A percentile compares a stretch with the other conserved stretches of the same genome.
phyloP scores from a whole-genome alignment of 495 filamentous ascomycete genomes.

The Penicillium bovifimosum region DNA sequence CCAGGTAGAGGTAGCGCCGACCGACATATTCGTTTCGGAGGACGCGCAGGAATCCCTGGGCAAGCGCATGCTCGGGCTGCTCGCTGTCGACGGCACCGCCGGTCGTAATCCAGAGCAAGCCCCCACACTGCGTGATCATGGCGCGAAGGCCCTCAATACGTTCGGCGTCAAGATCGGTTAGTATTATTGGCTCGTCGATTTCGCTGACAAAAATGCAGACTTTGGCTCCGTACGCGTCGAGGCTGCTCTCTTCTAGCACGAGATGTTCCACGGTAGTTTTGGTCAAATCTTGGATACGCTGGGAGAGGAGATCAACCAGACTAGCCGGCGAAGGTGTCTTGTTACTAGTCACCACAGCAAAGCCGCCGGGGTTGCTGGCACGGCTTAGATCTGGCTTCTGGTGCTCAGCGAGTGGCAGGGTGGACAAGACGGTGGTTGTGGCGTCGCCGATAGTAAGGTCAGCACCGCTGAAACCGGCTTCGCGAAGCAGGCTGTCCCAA shows the following conservation, averaged over 20 bases:
- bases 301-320: no score
- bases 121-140: conserved; percentile 5
- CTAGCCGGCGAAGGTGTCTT: no score
- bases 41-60: conserved; percentile 17
- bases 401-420: no score
- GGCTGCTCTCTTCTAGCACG: no score
- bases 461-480: not conserved
- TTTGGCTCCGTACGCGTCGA: no score
- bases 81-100: conserved; percentile 13
- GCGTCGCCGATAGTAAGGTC: conserved; percentile 19
- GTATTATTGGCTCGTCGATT: conserved; percentile 23
- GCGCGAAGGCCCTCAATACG: conserved; percentile 4
- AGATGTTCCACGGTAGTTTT: no score
- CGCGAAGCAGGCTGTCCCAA: not conserved
- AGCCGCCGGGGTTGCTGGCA: no score
- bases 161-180: conserved; percentile 14
- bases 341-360: no score
- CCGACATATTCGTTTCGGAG: conserved; percentile 17
- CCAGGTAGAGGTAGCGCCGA: conserved; percentile 10
- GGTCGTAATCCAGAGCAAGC: conserved; percentile 22
- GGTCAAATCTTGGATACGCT: no score
- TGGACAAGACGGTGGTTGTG: no score
- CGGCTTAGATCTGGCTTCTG: no score
- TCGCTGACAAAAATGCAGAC: conserved; percentile 34
- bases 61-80: conserved; percentile 2